phyloP scores from a whole-genome alignment of 352 stramenopile species.

The Blastocystis sp. region DNA sequence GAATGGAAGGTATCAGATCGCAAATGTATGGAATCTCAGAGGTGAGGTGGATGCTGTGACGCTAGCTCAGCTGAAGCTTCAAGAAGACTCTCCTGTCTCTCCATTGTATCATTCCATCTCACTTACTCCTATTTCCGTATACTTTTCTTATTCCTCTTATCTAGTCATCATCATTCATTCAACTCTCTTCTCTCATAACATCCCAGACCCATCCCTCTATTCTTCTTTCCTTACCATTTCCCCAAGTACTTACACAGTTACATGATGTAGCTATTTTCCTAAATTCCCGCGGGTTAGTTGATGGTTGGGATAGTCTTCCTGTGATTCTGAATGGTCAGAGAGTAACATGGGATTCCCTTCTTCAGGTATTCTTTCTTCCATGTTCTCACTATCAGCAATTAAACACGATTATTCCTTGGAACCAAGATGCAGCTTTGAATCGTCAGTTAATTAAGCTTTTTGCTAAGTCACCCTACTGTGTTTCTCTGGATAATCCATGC shows the following conservation, averaged over 20 bases:
- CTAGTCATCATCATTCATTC: not conserved
- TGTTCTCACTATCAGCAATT: not conserved
- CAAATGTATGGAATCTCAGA: not conserved
- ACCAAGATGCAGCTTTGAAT: constrained; percentile 50
- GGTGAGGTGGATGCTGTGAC: not conserved
- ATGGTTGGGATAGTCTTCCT: constrained; percentile 32
- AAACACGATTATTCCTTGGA: constrained; percentile 48
- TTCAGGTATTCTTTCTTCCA: not conserved
- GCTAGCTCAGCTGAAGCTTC: not conserved
- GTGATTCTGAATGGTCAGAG: not conserved
- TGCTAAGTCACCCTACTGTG: constrained; percentile 25
- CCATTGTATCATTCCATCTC: too few relatives aligned
- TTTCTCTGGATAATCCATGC: not conserved
- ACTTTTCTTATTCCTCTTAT: not conserved
- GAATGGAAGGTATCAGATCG: not conserved
- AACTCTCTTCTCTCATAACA: not conserved
- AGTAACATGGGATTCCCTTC: constrained; percentile 9
- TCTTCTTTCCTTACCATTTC: not conserved
- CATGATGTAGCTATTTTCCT: constrained; percentile 17
- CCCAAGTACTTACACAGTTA: not conserved
- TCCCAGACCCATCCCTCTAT: not conserved
- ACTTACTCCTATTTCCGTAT: too few relatives aligned
- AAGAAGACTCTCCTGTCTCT: not conserved
- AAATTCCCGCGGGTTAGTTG: not conserved
- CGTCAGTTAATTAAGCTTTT: constrained; percentile 51